These are phyloP conservation scores for Umbellularia californica DNA, from an alignment of 164 flowering plant species.

Conservation along the genomic window DNA sequence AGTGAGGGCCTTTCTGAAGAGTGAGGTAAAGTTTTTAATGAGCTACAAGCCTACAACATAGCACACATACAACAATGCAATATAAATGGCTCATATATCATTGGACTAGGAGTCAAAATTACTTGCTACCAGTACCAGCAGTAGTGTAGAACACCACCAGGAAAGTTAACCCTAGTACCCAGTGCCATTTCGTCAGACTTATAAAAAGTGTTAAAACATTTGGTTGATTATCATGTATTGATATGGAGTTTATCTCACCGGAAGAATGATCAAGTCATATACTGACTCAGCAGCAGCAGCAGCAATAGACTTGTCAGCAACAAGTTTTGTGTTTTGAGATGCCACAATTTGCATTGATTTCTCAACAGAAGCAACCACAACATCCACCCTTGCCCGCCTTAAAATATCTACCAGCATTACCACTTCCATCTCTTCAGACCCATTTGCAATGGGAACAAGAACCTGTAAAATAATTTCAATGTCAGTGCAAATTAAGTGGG, in stretches of 20 bases:
- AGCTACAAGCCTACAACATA: no score
- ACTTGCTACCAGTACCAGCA: no score
- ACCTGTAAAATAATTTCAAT: conserved; percentile 39
- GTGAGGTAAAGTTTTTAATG: no score
- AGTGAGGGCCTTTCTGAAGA: no score
- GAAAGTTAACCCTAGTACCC: no score
- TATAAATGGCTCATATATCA: no score
- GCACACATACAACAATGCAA: no score
- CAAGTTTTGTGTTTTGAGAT: conserved; percentile 57
- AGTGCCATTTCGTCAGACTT: no score
- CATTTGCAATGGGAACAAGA: conserved; percentile 88
- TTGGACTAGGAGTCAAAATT: no score
- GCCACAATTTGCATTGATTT: conserved; percentile 55
- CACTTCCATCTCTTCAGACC: conserved; percentile 81
- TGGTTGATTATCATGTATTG: no score
- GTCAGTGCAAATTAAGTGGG: not conserved
- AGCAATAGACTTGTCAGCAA: conserved; percentile 69
- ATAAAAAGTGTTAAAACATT: no score
- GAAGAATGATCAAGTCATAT: conserved; percentile 85
- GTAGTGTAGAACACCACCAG: no score
- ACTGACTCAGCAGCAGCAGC: conserved; percentile 61
- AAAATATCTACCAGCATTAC: conserved; percentile 68
- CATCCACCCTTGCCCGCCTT: conserved; percentile 77
- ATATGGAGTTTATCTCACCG: conserved; percentile 45
- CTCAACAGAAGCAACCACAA: conserved; percentile 80